Evolutionary conservation across 768 basidiomycete species (phyloP).

Genomic region (Trametes meyenii): DNA sequence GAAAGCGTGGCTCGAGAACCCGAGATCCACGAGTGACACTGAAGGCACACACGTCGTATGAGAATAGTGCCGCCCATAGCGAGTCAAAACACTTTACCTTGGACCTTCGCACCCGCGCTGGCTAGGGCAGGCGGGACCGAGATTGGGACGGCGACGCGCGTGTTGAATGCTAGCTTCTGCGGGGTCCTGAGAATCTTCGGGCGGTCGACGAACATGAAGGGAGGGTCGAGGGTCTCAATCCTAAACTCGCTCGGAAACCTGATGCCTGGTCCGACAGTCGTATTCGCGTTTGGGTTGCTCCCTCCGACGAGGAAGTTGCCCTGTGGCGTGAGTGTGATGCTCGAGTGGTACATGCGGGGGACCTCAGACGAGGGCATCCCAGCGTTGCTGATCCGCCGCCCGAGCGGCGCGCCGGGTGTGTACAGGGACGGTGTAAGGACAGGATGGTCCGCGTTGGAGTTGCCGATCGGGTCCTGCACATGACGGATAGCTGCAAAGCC

Average conservation of each 20-base stretch:
- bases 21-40: constrained; percentile 82
- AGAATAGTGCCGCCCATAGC: neutral
- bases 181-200: constrained; percentile 49
- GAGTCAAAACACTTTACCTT: constrained; percentile 44
- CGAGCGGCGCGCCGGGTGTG: constrained; percentile 53
- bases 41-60: neutral
- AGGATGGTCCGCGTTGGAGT: constrained; percentile 78
- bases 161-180: constrained; percentile 46
- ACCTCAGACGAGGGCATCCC: constrained; percentile 68
- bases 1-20: constrained; percentile 74
- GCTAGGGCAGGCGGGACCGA: constrained; percentile 39
- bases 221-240: constrained; percentile 84
- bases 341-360: constrained; percentile 79
- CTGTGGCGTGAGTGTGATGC: constrained; percentile 73
- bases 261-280: constrained; percentile 50
- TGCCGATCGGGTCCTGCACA: constrained; percentile 64
- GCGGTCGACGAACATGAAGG: constrained; percentile 69
- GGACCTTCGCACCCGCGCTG: constrained; percentile 38
- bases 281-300: constrained; percentile 81
- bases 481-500: constrained; percentile 82
- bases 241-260: constrained; percentile 85
- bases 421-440: constrained; percentile 70
- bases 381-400: constrained; percentile 56
- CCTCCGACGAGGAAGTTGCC: constrained; percentile 82
- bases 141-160: constrained; percentile 52